phyloP scores from a whole-genome alignment of 495 filamentous ascomycete species.

The Tuber borchii region DNA sequence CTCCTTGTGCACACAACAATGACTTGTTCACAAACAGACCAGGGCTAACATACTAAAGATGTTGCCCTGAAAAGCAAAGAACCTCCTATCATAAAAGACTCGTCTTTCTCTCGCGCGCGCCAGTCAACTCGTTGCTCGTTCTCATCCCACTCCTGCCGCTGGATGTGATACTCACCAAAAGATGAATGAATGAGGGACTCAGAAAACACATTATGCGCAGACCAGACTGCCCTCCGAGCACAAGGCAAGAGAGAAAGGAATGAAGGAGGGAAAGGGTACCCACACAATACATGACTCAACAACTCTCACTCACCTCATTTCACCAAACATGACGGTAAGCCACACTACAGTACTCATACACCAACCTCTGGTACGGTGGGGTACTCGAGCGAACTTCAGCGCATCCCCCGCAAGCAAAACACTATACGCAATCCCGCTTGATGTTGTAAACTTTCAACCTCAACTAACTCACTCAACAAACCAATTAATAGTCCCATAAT shows the following conservation, averaged over 20 bases:
- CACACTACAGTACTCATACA: neutral
- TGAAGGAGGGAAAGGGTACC: neutral
- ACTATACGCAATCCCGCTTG: neutral
- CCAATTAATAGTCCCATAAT: neutral
- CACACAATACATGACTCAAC: neutral
- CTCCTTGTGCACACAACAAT: neutral
- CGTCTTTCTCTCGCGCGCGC: neutral
- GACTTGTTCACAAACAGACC: slow-evolving; percentile 5
- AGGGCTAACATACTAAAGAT: neutral
- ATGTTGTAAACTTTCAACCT: neutral
- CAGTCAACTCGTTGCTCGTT: neutral
- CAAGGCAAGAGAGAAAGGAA: neutral
- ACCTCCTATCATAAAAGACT: slow-evolving; percentile 3
- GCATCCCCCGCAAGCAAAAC: neutral
- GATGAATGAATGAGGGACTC: neutral
- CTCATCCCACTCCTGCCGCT: neutral
- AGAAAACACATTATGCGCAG: neutral
- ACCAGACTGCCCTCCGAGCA: neutral
- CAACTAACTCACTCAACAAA: neutral
- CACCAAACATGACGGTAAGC: slow-evolving; percentile 4
- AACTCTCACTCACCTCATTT: neutral
- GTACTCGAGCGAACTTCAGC: neutral
- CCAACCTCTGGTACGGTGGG: neutral
- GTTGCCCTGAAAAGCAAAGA: slow-evolving; percentile 1
- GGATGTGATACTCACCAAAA: neutral